Evolutionary conservation across 2,329 filamentous ascomycete species (phyloP).

Genomic region (Pleurostoma richardsiae): DNA sequence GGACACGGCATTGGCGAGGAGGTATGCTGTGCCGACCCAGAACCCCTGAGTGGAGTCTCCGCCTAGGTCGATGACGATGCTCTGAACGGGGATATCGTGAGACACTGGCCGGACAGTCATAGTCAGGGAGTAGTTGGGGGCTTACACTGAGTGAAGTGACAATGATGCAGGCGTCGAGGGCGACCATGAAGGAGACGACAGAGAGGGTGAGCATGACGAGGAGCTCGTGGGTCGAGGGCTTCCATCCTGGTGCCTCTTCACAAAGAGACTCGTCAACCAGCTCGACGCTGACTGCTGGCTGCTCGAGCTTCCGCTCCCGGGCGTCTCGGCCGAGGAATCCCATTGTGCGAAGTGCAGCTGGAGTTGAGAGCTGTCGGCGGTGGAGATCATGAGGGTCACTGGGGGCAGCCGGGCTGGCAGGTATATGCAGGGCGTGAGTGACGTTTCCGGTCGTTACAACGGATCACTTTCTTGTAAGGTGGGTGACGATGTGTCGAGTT

Average conservation of each 20-base stretch:
- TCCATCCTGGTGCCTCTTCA: slow-evolving; percentile 8
- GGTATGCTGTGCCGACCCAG: slow-evolving; percentile 21
- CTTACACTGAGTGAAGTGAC: slow-evolving; percentile 13
- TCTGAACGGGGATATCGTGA: slow-evolving; percentile 4
- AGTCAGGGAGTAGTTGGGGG: not conserved
- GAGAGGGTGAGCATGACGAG: slow-evolving; percentile 14
- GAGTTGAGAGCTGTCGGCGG: slow-evolving; percentile 6
- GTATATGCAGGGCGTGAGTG: no score
- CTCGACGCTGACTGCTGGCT: slow-evolving; percentile 1
- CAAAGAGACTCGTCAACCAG: slow-evolving; percentile 11
- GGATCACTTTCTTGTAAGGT: no score
- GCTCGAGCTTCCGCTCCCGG: slow-evolving; percentile 1
- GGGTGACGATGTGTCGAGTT: no score
- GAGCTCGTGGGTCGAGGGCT: slow-evolving; percentile 11
- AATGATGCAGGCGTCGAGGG: slow-evolving; percentile 13
- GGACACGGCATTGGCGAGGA: slow-evolving; percentile 18
- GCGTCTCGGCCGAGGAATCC: slow-evolving; percentile 6
- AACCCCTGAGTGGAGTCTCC: slow-evolving; percentile 18
- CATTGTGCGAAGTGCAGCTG: slow-evolving; percentile 9
- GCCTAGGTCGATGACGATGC: slow-evolving; percentile 17
- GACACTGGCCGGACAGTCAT: no score
- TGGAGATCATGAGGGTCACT: slow-evolving; percentile 7
- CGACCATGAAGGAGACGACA: slow-evolving; percentile 13
- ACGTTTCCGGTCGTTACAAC: no score
- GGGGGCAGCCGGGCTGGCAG: not conserved